Conservation (phyloP, 768 basidiomycete species). For the Termitomyces sp. region DNA sequence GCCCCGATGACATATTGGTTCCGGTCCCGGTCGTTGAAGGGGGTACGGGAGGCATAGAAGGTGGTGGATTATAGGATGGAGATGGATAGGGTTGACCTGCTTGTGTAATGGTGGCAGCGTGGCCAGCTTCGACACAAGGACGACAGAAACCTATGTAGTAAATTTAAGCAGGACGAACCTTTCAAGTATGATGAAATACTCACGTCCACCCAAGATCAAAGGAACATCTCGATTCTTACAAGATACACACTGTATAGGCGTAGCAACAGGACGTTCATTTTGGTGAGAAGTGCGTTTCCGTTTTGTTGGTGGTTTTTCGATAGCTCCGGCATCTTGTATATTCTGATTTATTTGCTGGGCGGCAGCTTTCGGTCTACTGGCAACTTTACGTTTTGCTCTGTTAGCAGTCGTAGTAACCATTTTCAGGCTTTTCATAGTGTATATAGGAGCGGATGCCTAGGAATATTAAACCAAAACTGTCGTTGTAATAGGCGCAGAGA, state of each 20-base stretch:
- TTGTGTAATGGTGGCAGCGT: conserved; percentile 16
- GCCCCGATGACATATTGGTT: conserved; percentile 1
- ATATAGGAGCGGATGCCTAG: conserved; percentile 41
- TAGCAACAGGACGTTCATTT: conserved; percentile 9
- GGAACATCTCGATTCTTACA: conserved; percentile 70
- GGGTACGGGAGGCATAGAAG: neutral
- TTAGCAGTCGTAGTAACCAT: conserved; percentile 30
- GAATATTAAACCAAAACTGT: neutral
- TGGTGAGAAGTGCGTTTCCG: conserved; percentile 35
- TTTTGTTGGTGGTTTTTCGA: conserved; percentile 30
- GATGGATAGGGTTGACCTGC: conserved; percentile 3
- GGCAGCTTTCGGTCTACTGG: conserved; percentile 21
- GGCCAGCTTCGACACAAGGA: conserved; percentile 55
- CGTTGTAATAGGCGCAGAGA: neutral
- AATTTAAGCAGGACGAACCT: neutral
- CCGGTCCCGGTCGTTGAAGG: neutral
- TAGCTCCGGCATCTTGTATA: conserved; percentile 2
- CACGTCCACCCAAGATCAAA: conserved; percentile 70
- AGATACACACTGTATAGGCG: conserved; percentile 43
- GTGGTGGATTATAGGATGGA: conserved; percentile 4
- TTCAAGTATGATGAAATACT: conserved; percentile 22
- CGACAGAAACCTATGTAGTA: conserved; percentile 55
- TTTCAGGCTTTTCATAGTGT: conserved; percentile 53
- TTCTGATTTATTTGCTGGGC: conserved; percentile 3
- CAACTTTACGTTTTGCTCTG: conserved; percentile 22